phyloP scores from a whole-genome alignment of 2,329 filamentous ascomycete species.

The Piedraia hortae region DNA sequence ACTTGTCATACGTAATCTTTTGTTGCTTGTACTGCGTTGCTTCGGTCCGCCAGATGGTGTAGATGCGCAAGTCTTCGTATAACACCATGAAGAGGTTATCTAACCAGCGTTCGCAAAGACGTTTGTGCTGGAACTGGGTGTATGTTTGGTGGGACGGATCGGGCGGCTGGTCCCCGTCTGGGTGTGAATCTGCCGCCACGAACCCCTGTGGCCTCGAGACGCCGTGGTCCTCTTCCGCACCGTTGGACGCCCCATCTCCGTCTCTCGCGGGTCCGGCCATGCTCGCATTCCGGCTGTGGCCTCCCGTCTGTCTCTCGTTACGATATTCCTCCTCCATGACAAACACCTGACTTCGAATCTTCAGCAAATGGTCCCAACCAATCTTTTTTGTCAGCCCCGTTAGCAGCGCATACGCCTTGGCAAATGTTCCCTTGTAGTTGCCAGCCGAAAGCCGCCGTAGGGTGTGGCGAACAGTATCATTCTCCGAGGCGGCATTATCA shows the following conservation, averaged over 20 bases:
- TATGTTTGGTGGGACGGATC: conserved; percentile 43
- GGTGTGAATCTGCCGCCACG: conserved; percentile 10
- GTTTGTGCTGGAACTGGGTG: conserved; percentile 86
- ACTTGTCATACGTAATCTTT: conserved; percentile 87
- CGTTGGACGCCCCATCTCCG: conserved; percentile 12
- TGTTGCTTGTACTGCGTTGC: conserved; percentile 88
- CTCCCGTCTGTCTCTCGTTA: conserved; percentile 36
- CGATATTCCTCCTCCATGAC: conserved; percentile 99
- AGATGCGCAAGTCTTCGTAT: conserved; percentile 90
- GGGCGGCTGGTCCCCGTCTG: conserved; percentile 10
- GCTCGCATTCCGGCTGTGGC: conserved; percentile 43
- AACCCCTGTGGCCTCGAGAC: conserved; percentile 13
- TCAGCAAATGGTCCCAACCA: conserved; percentile 87
- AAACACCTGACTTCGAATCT: conserved; percentile 86
- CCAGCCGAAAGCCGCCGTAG: conserved; percentile 65
- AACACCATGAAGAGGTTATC: conserved; percentile 98
- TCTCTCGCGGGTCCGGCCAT: conserved; percentile 33
- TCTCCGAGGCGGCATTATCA: conserved; percentile 48
- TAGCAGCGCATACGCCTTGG: conserved; percentile 76
- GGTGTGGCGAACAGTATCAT: conserved; percentile 67
- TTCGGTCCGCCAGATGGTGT: conserved; percentile 97
- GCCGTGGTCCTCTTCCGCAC: conserved; percentile 4
- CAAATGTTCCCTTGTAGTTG: conserved; percentile 79
- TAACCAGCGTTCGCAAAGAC: conserved; percentile 88
- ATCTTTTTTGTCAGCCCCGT: conserved; percentile 93